Conservation (phyloP, 208 protist genomes). For the Angomonas deanei region DNA sequence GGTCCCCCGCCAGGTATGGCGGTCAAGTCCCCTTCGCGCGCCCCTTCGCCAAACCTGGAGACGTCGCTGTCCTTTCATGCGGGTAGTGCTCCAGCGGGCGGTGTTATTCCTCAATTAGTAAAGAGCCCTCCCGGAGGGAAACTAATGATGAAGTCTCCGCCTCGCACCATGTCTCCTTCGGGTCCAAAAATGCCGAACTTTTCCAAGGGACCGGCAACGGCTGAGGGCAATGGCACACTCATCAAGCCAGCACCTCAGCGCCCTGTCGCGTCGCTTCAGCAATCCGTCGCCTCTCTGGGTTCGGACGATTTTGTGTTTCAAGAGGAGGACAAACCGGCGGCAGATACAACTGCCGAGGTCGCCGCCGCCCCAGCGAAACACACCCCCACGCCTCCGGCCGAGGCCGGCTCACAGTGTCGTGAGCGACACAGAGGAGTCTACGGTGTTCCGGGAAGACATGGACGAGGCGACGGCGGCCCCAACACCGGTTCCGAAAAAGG, state of each 20-base stretch:
- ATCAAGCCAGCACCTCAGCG: neutral
- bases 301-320: slow-evolving; percentile 7
- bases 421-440: too few species aligned
- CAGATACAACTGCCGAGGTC: too few species aligned
- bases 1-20: slow-evolving; percentile 35
- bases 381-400: neutral
- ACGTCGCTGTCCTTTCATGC: neutral
- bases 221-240: too few species aligned
- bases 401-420: slow-evolving; percentile 13
- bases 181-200: too few species aligned
- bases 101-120: neutral
- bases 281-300: neutral
- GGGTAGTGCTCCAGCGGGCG: neutral
- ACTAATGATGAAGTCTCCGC: neutral
- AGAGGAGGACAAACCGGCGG: slow-evolving; percentile 3
- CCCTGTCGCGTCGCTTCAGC: neutral
- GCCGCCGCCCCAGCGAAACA: neutral
- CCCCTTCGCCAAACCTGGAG: slow-evolving; percentile 17
- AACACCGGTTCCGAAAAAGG: slow-evolving; percentile 10
- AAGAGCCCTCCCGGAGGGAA: neutral
- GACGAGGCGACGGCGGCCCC: slow-evolving; percentile 23
- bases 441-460: slow-evolving; percentile 23
- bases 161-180: neutral
- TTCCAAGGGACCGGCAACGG: too few species aligned
- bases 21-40: slow-evolving; percentile 10